Base-by-base conservation (phyloP, 345 rosid species). In the Acer saccharum region DNA sequence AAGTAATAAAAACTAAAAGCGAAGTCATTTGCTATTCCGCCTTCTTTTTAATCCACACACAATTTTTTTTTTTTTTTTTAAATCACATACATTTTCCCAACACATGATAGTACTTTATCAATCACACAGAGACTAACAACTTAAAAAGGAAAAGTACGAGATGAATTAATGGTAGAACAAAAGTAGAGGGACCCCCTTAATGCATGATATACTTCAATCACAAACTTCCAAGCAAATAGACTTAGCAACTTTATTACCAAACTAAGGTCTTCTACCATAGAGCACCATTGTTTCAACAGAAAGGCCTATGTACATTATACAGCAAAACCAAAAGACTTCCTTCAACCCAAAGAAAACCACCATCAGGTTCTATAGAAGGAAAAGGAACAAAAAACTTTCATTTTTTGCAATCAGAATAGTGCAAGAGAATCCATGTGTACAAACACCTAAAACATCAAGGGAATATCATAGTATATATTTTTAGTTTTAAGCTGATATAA, bases 361-460 rank as follows among this genome's bases (percentile, higher is more conserved):
- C 71, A 69, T 23, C 50, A 12, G 13, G 14, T 21, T 78, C 74
- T 39, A 61, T 12, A 57, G 55, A 17, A 11, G 8, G 13, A 16
- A 78, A 76, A 78, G 39, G 58, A 72, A 35, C 18, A 17, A 70
- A 58, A 63, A n/a, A 3, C 10, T 39, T 27, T 70, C 57, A 62
- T 62, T 74, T 76, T 44, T 66, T 72, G 27, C 67, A 25, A 81
- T 62, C 75, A 77, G 48, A 84, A 73, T 69, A 76, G 62, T 57
- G 74, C 58, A 65, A 61, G 23, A 41, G 75, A 55, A 61, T 67
- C 69, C 61, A 54, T 67, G 68, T 35, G 71, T 50, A 48, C 43
- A 20, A 65, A 71, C 23, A 68, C 68, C 68, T 6, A 77, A 66
- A 5, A 17, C 18, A 69, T n/a, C n/a, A n/a, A 70, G 58, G 57